Evolutionary conservation across 768 basidiomycete genomes (phyloP), one percentile per base, ranked within the genome.

Genomic region (Lentinula lateritia): DNA sequence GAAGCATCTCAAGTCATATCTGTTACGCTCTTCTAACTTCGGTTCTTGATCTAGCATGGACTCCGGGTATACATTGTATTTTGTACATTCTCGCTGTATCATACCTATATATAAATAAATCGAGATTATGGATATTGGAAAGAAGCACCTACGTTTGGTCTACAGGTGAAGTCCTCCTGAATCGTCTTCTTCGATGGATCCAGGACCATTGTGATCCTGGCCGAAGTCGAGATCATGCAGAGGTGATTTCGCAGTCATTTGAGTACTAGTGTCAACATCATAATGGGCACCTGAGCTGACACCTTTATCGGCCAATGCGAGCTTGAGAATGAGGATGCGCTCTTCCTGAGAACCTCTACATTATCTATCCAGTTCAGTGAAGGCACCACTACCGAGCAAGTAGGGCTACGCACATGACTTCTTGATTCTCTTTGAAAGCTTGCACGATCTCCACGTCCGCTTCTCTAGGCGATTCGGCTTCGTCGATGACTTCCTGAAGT

Each of bases 281-380:
- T 84, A 86, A 69, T 88, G 86, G n/a, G 68, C 63, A n/a, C 75
- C 74, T 56, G 73, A 64, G 48, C 71, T 60, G 10, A 86, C 72
- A 1, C 88, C 88, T 66, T 88, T 89, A 67, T 86, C 80, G 18
- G 74, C 72, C 59, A 92, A 73, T 6, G 87, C 89, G 66, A 86
- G 74, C 70, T 80, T 83, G 56, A 92, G 77, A 56, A 92, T 90
- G 32, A 74, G 73, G 61, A 92, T 83, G 20, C 91, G 80, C 67
- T 93, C 92, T 67, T 88, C 82, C 72, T 93, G 92, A 7, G 91
- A 90, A 6, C 81, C 87, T 64, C 92, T 93, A 39, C 39, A 18
- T 36, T 58, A 43, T 5, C 23, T 50, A 23, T 52, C 35, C 34
- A 52, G 16, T 6, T 34, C 42, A 28, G 28, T 36, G 13, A 50